These are phyloP conservation scores for Aspergillus uvarum DNA, from an alignment of 2,329 filamentous ascomycete genomes.

Conservation along the genomic window DNA sequence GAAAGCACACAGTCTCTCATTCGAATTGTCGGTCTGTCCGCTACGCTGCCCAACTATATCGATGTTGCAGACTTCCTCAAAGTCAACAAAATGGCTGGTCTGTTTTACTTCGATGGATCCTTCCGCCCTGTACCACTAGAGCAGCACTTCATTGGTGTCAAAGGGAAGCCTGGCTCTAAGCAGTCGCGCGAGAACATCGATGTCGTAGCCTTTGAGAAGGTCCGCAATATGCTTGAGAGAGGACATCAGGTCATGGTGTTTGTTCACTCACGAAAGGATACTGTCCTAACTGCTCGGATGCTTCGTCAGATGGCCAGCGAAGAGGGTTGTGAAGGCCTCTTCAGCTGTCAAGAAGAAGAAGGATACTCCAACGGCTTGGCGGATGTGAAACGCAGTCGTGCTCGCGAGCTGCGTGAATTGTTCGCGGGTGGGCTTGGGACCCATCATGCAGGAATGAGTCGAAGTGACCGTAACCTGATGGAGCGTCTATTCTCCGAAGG, in stretches of 20 bases:
- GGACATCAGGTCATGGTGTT: constrained; percentile 99
- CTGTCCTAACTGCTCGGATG: constrained; percentile 80
- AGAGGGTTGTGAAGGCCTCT: constrained; percentile 73
- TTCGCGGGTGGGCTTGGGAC: constrained; percentile 89
- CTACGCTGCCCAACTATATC: constrained; percentile 92
- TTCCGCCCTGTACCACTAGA: constrained; percentile 95
- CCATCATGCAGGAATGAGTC: constrained; percentile 94
- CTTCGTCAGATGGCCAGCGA: constrained; percentile 84
- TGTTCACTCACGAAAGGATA: constrained; percentile 94
- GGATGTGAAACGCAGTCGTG: constrained; percentile 83
- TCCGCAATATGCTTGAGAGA: constrained; percentile 82
- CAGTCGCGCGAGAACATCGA: constrained; percentile 88
- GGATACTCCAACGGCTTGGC: constrained; percentile 75
- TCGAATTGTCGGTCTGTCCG: constrained; percentile 90
- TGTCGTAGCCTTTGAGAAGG: constrained; percentile 85
- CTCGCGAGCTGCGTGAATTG: constrained; percentile 82
- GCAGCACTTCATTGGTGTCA: constrained; percentile 96
- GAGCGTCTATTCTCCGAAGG: constrained; percentile 88
- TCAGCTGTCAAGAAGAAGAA: constrained; percentile 77
- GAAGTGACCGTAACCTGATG: constrained; percentile 92
- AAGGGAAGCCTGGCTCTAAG: constrained; percentile 77
- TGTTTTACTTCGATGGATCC: constrained; percentile 96
- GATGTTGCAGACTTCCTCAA: constrained; percentile 97
- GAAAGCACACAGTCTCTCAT: constrained; percentile 98
- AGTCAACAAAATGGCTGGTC: constrained; percentile 85